Percentiles rank a stretch among this genome's conserved stretches.
These are phyloP conservation scores for Pachysolen tannophilus DNA, from an alignment of 805 yeast species.

Conservation along the genomic window DNA sequence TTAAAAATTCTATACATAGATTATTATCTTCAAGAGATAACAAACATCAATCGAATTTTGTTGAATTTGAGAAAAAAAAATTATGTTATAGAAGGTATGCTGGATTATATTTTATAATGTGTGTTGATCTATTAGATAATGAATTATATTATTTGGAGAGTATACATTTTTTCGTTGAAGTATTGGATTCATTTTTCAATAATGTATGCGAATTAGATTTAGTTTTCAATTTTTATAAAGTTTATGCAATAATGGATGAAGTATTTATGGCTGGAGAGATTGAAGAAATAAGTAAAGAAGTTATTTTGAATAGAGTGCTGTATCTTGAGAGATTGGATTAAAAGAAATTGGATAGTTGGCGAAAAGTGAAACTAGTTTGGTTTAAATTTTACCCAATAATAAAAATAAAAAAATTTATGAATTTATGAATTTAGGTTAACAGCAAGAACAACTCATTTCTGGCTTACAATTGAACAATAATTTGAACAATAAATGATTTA, in stretches of 20 bases:
- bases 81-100: conserved; percentile 87
- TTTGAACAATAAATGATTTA: too few relatives aligned
- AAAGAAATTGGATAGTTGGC: too few relatives aligned
- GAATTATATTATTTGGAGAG: conserved; percentile 79
- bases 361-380: not conserved
- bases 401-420: not conserved
- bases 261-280: conserved; percentile 86
- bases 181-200: conserved; percentile 77
- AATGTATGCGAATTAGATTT: conserved; percentile 92
- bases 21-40: conserved; percentile 78
- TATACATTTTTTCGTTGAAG: conserved; percentile 83
- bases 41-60: conserved; percentile 50
- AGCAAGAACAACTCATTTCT: conserved; percentile 2
- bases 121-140: conserved; percentile 72
- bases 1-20: conserved; percentile 64
- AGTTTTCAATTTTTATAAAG: conserved; percentile 84
- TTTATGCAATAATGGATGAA: conserved; percentile 78
- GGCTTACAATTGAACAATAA: conserved; percentile 1
- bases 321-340: conserved; percentile 56
- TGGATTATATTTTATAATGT: conserved; percentile 81
- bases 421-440: conserved; percentile 2
- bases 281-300: conserved; percentile 72
- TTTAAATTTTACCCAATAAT: not conserved
- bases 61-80: conserved; percentile 43
- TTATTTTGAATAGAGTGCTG: conserved; percentile 55